Base-by-base conservation (phyloP, 768 basidiomycete genomes). In the Naganishia onofrii region DNA sequence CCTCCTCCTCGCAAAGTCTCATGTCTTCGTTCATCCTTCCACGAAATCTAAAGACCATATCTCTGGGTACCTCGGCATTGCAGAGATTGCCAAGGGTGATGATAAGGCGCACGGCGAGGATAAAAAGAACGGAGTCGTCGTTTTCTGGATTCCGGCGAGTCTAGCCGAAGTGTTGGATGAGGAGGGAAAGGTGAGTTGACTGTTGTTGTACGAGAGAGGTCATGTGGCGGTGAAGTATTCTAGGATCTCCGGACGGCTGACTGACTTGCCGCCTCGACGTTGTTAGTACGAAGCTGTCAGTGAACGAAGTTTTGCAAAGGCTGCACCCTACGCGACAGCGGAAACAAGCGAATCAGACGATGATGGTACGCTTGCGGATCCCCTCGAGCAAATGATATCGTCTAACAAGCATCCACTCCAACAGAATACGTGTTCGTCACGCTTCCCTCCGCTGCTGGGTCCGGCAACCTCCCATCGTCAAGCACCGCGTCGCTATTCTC, bases 11-110 rank as follows among this genome's bases (percentile, higher is more conserved):
- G 89, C 88, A 80, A 96, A 95, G 79, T 91, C 90, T 51, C 94
- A 93, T 80, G 95, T 97, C 54, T 93, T 95, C 78, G 88, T 99
- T 53, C 92, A 97, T 74, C 96, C 96, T 0, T 95, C 93, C 2
- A 88, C 90, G 3, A 94, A 93, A 79, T 85, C 90, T 1, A 85
- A 90, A 76, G 96, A 98, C 81, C 95, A 97, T 80, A 91, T 97
- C 42, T 88, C 92, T 2, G 96, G 96, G 0, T 98, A 95, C 79
- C 88, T 93, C 8, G 88, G 90, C 19, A 84, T 99, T 69, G 93
- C 98, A 38, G 53, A 46, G 19, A 28, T 88, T 17, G 26, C 63
- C 44, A 51, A 28, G 19, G 53, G 17, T 55, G 73, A 12, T 52
- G 48, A 28, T 17, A 36, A 73, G 36, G 63, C 60, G 5, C 73